Conservation (phyloP, 495 filamentous ascomycete species). For the Parmelia sp. region DNA sequence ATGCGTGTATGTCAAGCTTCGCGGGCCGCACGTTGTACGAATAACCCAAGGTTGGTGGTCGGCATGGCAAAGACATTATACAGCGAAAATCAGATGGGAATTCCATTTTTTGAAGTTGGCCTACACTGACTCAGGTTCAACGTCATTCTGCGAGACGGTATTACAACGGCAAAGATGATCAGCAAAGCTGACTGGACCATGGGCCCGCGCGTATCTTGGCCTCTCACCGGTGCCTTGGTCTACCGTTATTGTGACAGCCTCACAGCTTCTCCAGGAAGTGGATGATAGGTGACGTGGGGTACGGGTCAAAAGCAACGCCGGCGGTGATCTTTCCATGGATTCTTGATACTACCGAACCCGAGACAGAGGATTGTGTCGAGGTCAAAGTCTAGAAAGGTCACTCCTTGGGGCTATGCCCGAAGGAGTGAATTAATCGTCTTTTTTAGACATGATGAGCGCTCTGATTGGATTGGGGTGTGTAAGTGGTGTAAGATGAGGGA, state of each 20-base stretch:
- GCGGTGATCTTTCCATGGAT: background rate
- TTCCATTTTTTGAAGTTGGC: background rate
- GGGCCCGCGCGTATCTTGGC: background rate
- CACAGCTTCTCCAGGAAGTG: background rate
- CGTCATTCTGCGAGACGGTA: background rate
- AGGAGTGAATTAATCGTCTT: constrained; percentile 15
- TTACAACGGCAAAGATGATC: background rate
- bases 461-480: too few relatives aligned
- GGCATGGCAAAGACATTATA: background rate
- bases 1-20: background rate
- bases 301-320: background rate
- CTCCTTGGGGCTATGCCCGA: background rate
- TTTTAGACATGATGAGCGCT: background rate
- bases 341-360: background rate
- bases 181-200: background rate
- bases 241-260: background rate
- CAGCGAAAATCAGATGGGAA: background rate
- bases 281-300: background rate
- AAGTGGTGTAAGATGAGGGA: background rate
- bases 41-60: background rate
- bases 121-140: background rate
- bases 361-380: background rate
- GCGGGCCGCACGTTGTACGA: background rate
- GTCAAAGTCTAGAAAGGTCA: background rate
- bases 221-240: background rate